These are phyloP conservation scores for Penstemon davidsonii DNA, from an alignment of 257 asterid species.

Conservation along the genomic window DNA sequence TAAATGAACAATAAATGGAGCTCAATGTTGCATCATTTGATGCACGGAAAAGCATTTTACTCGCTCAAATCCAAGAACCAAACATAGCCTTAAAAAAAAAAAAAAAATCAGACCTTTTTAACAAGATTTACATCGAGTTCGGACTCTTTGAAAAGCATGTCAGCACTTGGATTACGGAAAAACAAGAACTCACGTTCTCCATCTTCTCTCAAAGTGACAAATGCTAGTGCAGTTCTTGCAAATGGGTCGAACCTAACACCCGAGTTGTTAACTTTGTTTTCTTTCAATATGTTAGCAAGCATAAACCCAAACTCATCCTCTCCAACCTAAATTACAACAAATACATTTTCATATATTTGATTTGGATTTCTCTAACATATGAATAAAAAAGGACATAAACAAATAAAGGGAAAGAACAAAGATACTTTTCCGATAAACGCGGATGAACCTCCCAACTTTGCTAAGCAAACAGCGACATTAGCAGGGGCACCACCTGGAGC, in stretches of 20 bases:
- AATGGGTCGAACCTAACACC: slow-evolving; percentile 73
- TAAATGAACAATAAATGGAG: too few relatives aligned
- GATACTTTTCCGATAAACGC: slow-evolving; percentile 96
- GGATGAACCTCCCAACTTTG: slow-evolving; percentile 85
- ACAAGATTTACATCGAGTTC: slow-evolving; percentile 73
- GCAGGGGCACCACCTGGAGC: slow-evolving; percentile 97
- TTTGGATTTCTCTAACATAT: not conserved
- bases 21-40: too few relatives aligned
- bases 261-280: slow-evolving; percentile 71
- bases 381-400: not conserved
- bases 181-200: slow-evolving; percentile 98
- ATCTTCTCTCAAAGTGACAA: slow-evolving; percentile 77
- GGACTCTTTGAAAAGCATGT: slow-evolving; percentile 71
- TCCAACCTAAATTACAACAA: slow-evolving; percentile 64
- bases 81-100: not conserved
- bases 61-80: too few relatives aligned
- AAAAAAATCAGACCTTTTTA: slow-evolving; percentile 54
- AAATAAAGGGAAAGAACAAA: slow-evolving; percentile 14
- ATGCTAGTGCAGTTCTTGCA: slow-evolving; percentile 91
- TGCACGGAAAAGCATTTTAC: too few relatives aligned
- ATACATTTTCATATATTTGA: slow-evolving; percentile 18
- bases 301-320: slow-evolving; percentile 84
- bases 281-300: slow-evolving; percentile 76
- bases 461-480: slow-evolving; percentile 82
- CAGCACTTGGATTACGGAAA: slow-evolving; percentile 92